A percentile compares a stretch with the other conserved stretches of the same genome.
These are phyloP conservation scores for Physocladia obscura DNA, from an alignment of 192 early-diverging fungal species.

Conservation along the genomic window DNA sequence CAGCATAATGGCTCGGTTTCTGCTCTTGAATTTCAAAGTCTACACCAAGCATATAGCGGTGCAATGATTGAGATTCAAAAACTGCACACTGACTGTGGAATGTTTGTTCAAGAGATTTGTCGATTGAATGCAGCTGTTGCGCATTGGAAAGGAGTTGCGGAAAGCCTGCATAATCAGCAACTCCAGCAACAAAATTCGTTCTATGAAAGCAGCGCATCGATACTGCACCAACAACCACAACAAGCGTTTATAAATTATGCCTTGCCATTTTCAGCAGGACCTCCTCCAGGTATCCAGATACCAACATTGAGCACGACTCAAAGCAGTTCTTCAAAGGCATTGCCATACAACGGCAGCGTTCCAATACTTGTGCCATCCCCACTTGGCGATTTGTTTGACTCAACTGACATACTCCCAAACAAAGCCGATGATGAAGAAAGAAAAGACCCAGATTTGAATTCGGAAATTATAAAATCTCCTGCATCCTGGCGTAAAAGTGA, in stretches of 20 bases:
- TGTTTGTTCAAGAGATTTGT: constrained; percentile 15
- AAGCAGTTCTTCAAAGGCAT: no score
- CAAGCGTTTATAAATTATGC: not conserved
- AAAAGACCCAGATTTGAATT: not conserved
- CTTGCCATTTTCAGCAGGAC: not conserved
- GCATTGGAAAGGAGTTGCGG: constrained; percentile 4
- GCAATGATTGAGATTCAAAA: constrained; percentile 3
- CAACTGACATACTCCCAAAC: not conserved
- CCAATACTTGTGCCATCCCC: not conserved
- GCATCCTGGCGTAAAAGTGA: not conserved
- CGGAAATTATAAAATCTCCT: not conserved
- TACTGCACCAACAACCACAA: not conserved
- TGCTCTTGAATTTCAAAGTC: not conserved
- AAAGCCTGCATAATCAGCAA: constrained; percentile 1
- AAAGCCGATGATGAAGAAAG: not conserved
- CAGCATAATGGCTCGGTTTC: not conserved
- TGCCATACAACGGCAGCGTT: no score
- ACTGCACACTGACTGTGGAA: not conserved
- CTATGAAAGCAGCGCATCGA: not conserved
- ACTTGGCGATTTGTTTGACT: not conserved
- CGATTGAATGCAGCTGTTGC: constrained; percentile 1
- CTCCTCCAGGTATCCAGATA: not conserved
- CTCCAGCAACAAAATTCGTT: not conserved
- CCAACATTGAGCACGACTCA: not conserved
- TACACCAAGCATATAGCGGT: not conserved